Evolutionary conservation across 2,329 filamentous ascomycete genomes (phyloP).

Genomic region (Verticillium nonalfalfae): DNA sequence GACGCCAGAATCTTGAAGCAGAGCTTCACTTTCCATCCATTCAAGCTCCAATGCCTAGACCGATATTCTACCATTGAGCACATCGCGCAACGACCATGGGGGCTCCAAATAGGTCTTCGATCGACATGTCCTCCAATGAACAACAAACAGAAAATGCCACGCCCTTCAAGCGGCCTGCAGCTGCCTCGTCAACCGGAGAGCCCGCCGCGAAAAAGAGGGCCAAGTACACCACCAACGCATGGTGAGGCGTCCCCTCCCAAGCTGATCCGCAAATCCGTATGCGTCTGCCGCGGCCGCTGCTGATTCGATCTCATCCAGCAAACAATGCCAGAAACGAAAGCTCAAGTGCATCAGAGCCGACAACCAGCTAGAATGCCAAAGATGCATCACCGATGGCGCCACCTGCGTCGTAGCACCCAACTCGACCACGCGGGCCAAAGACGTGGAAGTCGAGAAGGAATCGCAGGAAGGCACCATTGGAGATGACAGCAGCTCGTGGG

Average conservation of each 20-base stretch:
- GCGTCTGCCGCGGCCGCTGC: neutral
- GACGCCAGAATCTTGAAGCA: neutral
- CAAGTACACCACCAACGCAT: constrained; percentile 29
- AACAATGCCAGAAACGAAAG: constrained; percentile 33
- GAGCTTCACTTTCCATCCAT: neutral
- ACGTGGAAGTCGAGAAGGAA: constrained; percentile 12
- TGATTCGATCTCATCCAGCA: constrained; percentile 10
- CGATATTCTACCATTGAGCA: neutral
- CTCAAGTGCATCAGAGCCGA: constrained; percentile 28
- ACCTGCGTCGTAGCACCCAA: constrained; percentile 18
- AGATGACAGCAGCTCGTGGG: constrained; percentile 1
- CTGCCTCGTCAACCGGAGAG: neutral
- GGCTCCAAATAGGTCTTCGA: neutral
- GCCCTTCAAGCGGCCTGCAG: neutral
- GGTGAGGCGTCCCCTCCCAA: constrained; percentile 16
- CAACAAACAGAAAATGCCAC: neutral
- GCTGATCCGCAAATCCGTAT: neutral
- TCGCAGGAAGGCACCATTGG: constrained; percentile 15
- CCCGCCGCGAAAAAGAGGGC: constrained; percentile 31
- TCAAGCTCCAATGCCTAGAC: neutral
- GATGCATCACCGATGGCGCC: constrained; percentile 20
- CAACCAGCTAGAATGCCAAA: constrained; percentile 18
- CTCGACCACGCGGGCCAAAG: constrained; percentile 5
- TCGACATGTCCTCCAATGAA: neutral
- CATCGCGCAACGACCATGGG: neutral